Evolutionary conservation across 208 protist genomes (phyloP).

Genomic region (Leishmania amazonensis): DNA sequence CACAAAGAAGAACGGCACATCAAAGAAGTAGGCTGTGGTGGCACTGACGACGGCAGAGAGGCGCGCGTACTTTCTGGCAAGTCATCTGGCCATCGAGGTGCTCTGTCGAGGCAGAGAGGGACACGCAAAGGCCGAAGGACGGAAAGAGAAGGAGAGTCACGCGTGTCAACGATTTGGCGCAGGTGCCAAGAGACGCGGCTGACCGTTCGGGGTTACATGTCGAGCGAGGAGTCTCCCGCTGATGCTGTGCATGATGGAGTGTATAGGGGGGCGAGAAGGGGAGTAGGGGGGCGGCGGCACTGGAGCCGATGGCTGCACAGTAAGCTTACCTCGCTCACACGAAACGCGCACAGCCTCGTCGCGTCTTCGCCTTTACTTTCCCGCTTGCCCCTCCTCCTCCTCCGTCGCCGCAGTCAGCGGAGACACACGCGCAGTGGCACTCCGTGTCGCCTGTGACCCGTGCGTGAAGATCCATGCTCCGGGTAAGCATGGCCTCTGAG

Average conservation of each 20-base stretch:
- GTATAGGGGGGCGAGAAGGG: not conserved
- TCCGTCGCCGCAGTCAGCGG: not conserved
- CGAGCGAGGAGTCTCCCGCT: not conserved
- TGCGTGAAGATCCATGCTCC: not conserved
- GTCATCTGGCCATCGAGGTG: too few relatives aligned
- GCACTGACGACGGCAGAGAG: too few relatives aligned
- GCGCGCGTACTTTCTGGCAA: not conserved
- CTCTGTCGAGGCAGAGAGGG: not conserved
- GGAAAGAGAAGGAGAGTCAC: not conserved
- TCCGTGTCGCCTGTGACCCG: not conserved
- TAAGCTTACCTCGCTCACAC: not conserved
- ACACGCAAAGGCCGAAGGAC: not conserved
- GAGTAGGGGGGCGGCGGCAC: not conserved
- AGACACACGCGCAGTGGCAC: not conserved
- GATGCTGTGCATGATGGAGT: not conserved
- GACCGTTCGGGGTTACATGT: not conserved
- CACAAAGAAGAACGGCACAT: constrained; percentile 23
- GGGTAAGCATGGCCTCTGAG: not conserved
- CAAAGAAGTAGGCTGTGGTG: constrained; percentile 4
- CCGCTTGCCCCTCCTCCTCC: not conserved
- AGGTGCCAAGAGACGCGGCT: not conserved
- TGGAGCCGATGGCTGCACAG: not conserved
- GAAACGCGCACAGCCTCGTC: not conserved
- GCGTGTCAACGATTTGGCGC: not conserved
- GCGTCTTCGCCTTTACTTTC: not conserved